Evolutionary conservation across 345 rosid species (phyloP).

Genomic region (Mallotus nudiflorus): DNA sequence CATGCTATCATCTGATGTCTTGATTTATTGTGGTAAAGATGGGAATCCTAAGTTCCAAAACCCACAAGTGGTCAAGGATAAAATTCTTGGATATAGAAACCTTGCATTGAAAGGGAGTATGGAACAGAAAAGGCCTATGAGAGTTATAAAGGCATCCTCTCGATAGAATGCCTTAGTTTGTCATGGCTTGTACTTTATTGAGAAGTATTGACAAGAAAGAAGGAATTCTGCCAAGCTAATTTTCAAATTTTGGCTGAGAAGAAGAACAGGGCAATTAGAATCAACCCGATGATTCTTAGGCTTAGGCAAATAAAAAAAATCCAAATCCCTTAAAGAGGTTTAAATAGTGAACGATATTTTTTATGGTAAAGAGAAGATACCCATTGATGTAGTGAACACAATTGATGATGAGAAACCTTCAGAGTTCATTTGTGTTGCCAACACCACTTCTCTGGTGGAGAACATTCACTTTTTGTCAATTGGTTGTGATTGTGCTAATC

Average conservation of each 20-base stretch:
- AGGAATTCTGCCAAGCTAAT: conserved; percentile 31
- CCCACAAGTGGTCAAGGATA: conserved; percentile 9
- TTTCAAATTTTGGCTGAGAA: conserved; percentile 26
- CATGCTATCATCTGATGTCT: conserved; percentile 10
- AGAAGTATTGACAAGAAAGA: conserved; percentile 9
- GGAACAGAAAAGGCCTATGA: conserved; percentile 15
- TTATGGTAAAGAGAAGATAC: conserved; percentile 13
- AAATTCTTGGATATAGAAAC: conserved; percentile 36
- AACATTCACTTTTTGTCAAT: too few relatives aligned
- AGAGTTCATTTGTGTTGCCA: neutral
- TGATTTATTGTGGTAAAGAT: conserved; percentile 39
- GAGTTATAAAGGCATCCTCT: conserved; percentile 22
- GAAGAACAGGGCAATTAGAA: conserved; percentile 9
- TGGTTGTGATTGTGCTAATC: conserved; percentile 22
- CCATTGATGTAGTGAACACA: neutral
- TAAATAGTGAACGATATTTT: conserved; percentile 2
- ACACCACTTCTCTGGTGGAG: too few relatives aligned
- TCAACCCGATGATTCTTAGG: neutral
- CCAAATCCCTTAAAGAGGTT: neutral
- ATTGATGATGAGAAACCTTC: conserved; percentile 9
- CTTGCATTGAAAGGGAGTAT: conserved; percentile 40
- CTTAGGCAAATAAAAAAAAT: neutral
- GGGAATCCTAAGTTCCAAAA: conserved; percentile 29
- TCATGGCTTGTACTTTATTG: conserved; percentile 33
- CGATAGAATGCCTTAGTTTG: conserved; percentile 9